These are phyloP conservation scores for Xylariales sp. DNA, from an alignment of 2,329 filamentous ascomycete species.

Conservation along the genomic window DNA sequence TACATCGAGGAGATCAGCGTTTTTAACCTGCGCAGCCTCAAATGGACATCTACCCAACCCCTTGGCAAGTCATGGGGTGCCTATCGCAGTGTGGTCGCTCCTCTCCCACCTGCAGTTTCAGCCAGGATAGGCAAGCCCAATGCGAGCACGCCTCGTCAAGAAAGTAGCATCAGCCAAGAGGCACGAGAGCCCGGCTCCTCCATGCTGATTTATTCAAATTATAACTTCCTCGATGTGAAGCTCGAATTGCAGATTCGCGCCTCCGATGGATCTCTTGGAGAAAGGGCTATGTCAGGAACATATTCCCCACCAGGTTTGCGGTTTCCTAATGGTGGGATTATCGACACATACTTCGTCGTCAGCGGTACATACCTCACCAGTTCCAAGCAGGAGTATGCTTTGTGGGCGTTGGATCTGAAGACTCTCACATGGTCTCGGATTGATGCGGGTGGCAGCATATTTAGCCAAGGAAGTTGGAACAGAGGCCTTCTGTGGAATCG, in stretches of 20 bases:
- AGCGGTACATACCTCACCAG: constrained; percentile 97
- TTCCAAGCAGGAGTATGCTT: constrained; percentile 94
- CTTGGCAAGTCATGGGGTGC: constrained; percentile 92
- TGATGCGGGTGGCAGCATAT: constrained; percentile 89
- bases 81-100: constrained; percentile 91
- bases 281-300: constrained; percentile 82
- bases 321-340: constrained; percentile 93
- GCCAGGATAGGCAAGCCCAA: constrained; percentile 62
- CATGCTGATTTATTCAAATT: constrained; percentile 98
- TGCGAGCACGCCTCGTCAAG: constrained; percentile 32
- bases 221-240: constrained; percentile 97
- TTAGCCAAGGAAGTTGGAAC: constrained; percentile 98
- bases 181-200: constrained; percentile 56
- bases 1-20: constrained; percentile 99
- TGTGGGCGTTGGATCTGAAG: constrained; percentile 89
- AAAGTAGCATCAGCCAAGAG: constrained; percentile 48
- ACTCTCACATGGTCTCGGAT: constrained; percentile 93
- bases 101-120: constrained; percentile 64
- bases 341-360: constrained; percentile 94
- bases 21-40: constrained; percentile 90
- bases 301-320: constrained; percentile 88
- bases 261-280: constrained; percentile 76
- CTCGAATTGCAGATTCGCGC: constrained; percentile 86
- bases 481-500: constrained; percentile 89
- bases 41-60: constrained; percentile 87